Evolutionary conservation across 2,329 filamentous ascomycete genomes (phyloP).

Genomic region (Elsinoe fawcettii): DNA sequence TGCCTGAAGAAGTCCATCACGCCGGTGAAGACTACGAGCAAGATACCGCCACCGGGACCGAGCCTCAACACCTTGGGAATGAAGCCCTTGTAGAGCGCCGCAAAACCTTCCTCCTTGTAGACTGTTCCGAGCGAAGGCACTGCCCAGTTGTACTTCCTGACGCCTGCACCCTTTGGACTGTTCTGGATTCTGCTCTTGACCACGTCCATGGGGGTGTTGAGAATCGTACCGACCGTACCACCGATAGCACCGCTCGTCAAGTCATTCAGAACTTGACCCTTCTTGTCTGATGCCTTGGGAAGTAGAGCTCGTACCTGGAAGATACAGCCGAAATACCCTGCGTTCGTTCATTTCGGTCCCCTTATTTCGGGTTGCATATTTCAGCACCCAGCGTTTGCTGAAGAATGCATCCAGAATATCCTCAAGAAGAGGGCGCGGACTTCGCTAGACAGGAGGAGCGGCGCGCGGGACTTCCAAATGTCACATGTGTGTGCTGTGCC

Average conservation of each 20-base stretch:
- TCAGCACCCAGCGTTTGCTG: too few species aligned
- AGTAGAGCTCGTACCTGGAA: conserved; percentile 87
- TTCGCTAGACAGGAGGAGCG: too few species aligned
- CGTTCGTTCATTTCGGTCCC: not conserved
- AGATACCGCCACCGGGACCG: conserved; percentile 63
- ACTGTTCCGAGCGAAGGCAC: conserved; percentile 81
- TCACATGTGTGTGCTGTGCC: too few species aligned
- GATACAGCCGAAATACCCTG: conserved; percentile 93
- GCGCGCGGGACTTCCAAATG: too few species aligned
- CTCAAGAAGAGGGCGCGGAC: too few species aligned
- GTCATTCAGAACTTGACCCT: conserved; percentile 75
- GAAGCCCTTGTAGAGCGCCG: conserved; percentile 95
- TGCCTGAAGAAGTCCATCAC: conserved; percentile 89
- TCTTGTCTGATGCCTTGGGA: conserved; percentile 73
- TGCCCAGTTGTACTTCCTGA: conserved; percentile 98
- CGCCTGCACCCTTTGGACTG: conserved; percentile 65
- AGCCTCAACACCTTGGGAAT: conserved; percentile 82
- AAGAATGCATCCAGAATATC: too few species aligned
- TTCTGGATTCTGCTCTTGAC: conserved; percentile 99
- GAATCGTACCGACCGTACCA: conserved; percentile 79
- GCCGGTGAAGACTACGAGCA: conserved; percentile 78
- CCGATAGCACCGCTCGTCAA: conserved; percentile 78
- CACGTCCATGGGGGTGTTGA: conserved; percentile 95
- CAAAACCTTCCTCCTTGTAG: conserved; percentile 85
- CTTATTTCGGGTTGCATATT: too few species aligned